These are phyloP conservation scores for Amylocystis lapponica DNA, from an alignment of 768 basidiomycete genomes.

Conservation along the genomic window DNA sequence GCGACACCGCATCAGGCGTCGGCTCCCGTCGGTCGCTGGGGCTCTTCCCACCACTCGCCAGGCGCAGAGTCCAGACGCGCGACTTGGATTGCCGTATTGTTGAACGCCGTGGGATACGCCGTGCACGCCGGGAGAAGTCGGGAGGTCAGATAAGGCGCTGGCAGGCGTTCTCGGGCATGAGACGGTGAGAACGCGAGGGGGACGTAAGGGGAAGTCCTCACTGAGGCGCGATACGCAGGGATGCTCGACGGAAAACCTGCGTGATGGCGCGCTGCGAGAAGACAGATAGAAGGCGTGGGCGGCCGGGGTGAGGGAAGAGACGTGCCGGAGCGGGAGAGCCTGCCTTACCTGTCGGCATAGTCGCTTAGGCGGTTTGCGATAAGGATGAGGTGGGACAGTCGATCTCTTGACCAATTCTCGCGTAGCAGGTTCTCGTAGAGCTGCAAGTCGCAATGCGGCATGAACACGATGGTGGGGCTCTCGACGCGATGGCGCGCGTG, in stretches of 20 bases:
- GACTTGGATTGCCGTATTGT: conserved; percentile 57
- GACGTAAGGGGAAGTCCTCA: conserved; percentile 26
- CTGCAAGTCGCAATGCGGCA: conserved; percentile 75
- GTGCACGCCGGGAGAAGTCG: conserved; percentile 44
- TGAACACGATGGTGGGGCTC: conserved; percentile 59
- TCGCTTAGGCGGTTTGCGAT: conserved; percentile 62
- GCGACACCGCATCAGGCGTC: no score
- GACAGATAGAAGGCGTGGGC: no score
- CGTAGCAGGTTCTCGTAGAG: conserved; percentile 63
- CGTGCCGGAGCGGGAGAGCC: conserved; percentile 2
- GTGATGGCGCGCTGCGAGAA: conserved; percentile 42
- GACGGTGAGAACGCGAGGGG: not conserved
- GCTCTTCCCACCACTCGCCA: conserved; percentile 26
- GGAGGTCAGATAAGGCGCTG: conserved; percentile 47
- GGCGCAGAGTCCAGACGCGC: conserved; percentile 22
- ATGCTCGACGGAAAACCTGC: conserved; percentile 42
- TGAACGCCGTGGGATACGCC: conserved; percentile 59
- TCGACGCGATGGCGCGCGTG: conserved; percentile 26
- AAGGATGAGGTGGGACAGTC: conserved; percentile 45
- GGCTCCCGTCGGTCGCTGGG: no score
- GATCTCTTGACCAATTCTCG: conserved; percentile 50
- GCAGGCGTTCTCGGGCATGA: conserved; percentile 5
- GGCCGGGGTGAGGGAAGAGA: conserved; percentile 8
- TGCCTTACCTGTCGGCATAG: conserved; percentile 58
- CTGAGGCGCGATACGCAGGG: conserved; percentile 52